A percentile compares a stretch with the other conserved stretches of the same genome.
These are phyloP conservation scores for Talinum fruticosum DNA, from an alignment of 148 eudicot species.

Conservation along the genomic window DNA sequence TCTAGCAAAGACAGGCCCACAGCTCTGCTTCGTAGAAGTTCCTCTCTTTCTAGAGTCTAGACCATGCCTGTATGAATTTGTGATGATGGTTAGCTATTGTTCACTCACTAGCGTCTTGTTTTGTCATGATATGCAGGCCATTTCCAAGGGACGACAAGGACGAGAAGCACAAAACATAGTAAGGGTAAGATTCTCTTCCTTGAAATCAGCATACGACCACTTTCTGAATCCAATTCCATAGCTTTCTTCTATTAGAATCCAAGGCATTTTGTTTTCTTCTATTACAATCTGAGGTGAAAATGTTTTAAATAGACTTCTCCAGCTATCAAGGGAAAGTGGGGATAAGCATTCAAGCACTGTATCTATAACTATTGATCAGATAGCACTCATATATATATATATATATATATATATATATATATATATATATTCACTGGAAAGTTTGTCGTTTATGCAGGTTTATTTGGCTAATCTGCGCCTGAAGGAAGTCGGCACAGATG, in stretches of 20 bases:
- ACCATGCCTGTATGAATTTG: not conserved
- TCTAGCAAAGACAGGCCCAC: not conserved
- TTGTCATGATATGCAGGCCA: conserved; percentile 48
- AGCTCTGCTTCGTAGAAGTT: not conserved
- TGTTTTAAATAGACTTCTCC: too few relatives aligned
- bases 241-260: too few relatives aligned
- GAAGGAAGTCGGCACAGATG: conserved; percentile 82
- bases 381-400: too few relatives aligned
- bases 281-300: too few relatives aligned
- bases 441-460: conserved; percentile 59
- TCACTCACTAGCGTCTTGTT: not conserved
- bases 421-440: too few relatives aligned
- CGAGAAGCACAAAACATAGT: conserved; percentile 85
- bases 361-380: not conserved
- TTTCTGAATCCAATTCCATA: too few relatives aligned
- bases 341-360: not conserved
- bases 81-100: not conserved
- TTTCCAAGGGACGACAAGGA: conserved; percentile 94
- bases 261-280: too few relatives aligned
- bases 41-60: too few relatives aligned
- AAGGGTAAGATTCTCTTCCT: conserved; percentile 41
- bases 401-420: too few relatives aligned
- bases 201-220: too few relatives aligned
- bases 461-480: conserved; percentile 88
- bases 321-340: too few relatives aligned